Percentiles rank a stretch among this genome's conserved stretches.
phyloP scores from a whole-genome alignment of 345 rosid genomes.

The Schrenkiella parvula region DNA sequence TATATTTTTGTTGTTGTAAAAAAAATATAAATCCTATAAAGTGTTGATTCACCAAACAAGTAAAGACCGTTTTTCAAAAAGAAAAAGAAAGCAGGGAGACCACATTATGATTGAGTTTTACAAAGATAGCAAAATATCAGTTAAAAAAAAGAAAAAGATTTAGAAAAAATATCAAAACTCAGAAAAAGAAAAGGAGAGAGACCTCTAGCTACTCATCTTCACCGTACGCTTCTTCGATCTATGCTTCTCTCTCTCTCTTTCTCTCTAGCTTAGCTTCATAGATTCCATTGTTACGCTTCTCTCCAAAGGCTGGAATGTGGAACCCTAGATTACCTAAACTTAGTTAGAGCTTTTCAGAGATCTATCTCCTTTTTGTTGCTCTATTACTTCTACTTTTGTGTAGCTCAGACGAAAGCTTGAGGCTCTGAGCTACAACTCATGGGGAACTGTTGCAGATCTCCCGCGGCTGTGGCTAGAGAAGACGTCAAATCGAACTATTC shows the following conservation, averaged over 20 bases:
- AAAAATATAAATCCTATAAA: not conserved
- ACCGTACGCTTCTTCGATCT: slow-evolving; percentile 38
- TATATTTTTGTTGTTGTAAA: not conserved
- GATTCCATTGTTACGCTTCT: slow-evolving; percentile 23
- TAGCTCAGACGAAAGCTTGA: not conserved
- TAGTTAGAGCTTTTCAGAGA: slow-evolving; percentile 35
- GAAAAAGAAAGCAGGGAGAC: slow-evolving; percentile 26
- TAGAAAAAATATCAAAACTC: slow-evolving; percentile 3
- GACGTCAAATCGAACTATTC: slow-evolving; percentile 86
- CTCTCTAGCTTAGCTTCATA: slow-evolving; percentile 13
- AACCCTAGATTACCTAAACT: slow-evolving; percentile 36
- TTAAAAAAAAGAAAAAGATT: not conserved
- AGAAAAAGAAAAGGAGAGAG: not conserved
- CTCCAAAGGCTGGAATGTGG: slow-evolving; percentile 36
- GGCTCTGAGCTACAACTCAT: slow-evolving; percentile 32
- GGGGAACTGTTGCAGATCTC: slow-evolving; percentile 99
- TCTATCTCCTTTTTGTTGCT: not conserved
- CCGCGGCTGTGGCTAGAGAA: slow-evolving; percentile 94
- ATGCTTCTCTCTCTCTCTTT: slow-evolving; percentile 14
- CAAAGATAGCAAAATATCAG: not conserved
- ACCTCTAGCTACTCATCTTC: slow-evolving; percentile 26
- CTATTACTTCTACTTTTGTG: slow-evolving; percentile 1
- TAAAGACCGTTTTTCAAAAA: slow-evolving; percentile 21
- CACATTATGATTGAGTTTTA: slow-evolving; percentile 22
- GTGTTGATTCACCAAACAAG: slow-evolving; percentile 14